Conservation (phyloP, 2,329 filamentous ascomycete species). For the Epichloe gansuensis region DNA sequence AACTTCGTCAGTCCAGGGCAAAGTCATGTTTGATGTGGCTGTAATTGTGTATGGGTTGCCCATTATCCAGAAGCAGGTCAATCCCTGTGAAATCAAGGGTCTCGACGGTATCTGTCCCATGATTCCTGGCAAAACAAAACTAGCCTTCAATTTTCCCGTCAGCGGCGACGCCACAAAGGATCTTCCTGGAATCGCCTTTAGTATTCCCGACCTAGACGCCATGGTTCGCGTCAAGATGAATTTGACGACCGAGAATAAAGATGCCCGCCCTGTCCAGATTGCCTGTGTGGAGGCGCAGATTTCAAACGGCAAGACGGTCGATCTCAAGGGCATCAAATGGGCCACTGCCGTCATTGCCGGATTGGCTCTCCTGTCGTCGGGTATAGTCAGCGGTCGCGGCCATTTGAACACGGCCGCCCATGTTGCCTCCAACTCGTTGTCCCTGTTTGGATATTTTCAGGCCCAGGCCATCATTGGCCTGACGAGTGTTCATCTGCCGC, state of each 20-base stretch:
- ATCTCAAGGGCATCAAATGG: constrained; percentile 80
- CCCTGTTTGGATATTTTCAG: constrained; percentile 87
- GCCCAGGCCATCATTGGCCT: constrained; percentile 83
- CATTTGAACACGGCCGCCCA: constrained; percentile 90
- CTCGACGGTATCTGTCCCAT: constrained; percentile 77
- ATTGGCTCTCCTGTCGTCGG: constrained; percentile 68
- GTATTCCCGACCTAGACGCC: constrained; percentile 80
- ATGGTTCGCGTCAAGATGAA: constrained; percentile 72
- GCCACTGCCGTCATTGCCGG: constrained; percentile 75
- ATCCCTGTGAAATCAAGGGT: constrained; percentile 54
- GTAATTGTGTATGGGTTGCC: constrained; percentile 40
- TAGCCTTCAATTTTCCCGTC: constrained; percentile 55
- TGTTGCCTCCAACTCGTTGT: constrained; percentile 80
- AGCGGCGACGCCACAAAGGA: constrained; percentile 39
- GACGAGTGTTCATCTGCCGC: constrained; percentile 65
- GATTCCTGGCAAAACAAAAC: constrained; percentile 66
- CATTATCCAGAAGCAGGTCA: constrained; percentile 47
- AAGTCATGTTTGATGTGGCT: constrained; percentile 47
- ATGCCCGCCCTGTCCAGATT: constrained; percentile 32
- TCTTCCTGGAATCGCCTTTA: constrained; percentile 75
- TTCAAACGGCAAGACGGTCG: constrained; percentile 83
- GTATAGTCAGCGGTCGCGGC: constrained; percentile 78
- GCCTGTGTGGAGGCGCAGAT: constrained; percentile 79
- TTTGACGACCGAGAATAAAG: constrained; percentile 38
- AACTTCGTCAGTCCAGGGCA: constrained; percentile 59